These are phyloP conservation scores for Yarrowia deformans DNA, from an alignment of 805 yeast genomes.

Conservation along the genomic window DNA sequence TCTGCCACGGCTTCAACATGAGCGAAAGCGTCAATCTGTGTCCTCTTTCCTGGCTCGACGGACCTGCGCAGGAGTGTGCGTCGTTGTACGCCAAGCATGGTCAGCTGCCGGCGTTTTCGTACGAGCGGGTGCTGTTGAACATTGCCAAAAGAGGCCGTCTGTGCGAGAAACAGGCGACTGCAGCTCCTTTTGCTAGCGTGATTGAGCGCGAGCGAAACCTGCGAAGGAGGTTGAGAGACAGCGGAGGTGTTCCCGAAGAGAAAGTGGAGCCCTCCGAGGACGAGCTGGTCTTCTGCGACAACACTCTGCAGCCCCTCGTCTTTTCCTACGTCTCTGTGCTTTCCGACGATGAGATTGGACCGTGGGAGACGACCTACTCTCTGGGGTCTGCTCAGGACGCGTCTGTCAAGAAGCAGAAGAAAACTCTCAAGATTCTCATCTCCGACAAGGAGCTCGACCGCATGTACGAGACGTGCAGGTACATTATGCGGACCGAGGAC, in stretches of 20 bases:
- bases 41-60: constrained; percentile 50
- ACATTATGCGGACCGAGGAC: neutral
- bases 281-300: constrained; percentile 3
- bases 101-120: constrained; percentile 50
- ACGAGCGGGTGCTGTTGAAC: constrained; percentile 46
- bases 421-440: neutral
- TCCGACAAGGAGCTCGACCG: constrained; percentile 10
- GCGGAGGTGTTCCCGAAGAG: neutral
- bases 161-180: constrained; percentile 11
- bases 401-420: neutral
- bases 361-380: constrained; percentile 11
- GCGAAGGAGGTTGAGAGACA: neutral
- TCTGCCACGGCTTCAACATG: constrained; percentile 79
- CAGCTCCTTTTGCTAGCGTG: neutral
- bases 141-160: constrained; percentile 37
- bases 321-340: constrained; percentile 4
- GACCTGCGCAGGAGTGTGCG: constrained; percentile 46
- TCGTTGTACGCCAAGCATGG: constrained; percentile 44
- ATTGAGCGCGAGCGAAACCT: neutral
- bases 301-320: neutral
- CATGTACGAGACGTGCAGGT: neutral
- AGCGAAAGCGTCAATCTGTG: constrained; percentile 51
- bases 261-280: neutral
- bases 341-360: neutral
- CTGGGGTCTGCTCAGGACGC: neutral